Base-by-base conservation (phyloP, 2,329 filamentous ascomycete species). In the Davidsoniella virescens region DNA sequence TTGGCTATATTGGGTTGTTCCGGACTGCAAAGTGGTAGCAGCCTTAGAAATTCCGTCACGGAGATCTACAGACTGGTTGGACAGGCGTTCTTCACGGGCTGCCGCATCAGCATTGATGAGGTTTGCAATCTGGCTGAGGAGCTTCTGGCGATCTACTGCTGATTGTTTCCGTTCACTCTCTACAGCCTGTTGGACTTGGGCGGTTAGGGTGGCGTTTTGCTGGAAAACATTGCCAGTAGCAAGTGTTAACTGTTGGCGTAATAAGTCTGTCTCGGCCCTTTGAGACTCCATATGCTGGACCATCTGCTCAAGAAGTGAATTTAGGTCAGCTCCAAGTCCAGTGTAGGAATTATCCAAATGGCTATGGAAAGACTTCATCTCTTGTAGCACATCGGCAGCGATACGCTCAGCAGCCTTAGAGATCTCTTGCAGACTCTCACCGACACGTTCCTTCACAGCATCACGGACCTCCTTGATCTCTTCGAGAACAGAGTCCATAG, bases 401-500 rank as follows among this genome's bases (percentile, higher is more conserved):
- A 50, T 50, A 14, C 43, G 41, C 42, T 50, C 46, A 7, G 51
- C 46, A 2, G 51, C 47, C 4, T 29, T 47, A 16, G 44, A 48
- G 20, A 51, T 54, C 45, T 51, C 48, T 7, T 48, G 36, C 38
- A 51, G 20, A 23, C 48, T 46, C n/a, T 51, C 40, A 17, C 48
- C 48, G 10, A 54, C 51, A 4, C 47, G 47, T 8, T 49, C 42
- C 68, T 95, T 95, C 47, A 96, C 86, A 49, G 85, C 81, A 62
- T 94, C 84, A 18, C 90, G 78, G 20, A 96, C 72, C n/a, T 76
- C 78, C 61, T 94, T 47, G 6, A 52, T 52, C 16, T 47, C 90
- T 59, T 92, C 85, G 8, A 98, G 71, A 1, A 94, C 82, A n/a
- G 76, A 70, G 58, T 95, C 88, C 84, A 95, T 87, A 51, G 88